Evolutionary conservation across 768 basidiomycete species (phyloP), one percentile per base, ranked within the genome.

Genomic region (Kwoniella shandongensis): DNA sequence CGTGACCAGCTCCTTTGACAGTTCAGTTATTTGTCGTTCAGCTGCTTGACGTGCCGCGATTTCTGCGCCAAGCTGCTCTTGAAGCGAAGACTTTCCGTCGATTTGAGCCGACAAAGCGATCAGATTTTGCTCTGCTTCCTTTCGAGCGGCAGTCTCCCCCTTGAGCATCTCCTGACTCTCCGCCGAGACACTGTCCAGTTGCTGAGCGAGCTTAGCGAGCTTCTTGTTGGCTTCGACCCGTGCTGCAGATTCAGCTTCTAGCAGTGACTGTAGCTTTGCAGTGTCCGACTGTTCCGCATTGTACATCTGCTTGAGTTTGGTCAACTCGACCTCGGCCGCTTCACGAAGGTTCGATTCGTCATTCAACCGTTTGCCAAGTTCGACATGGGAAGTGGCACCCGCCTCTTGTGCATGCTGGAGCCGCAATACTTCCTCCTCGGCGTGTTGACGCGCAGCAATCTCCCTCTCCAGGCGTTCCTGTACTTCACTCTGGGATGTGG

Each of bases 11-110:
- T 59, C 51, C 17, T 22, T 15, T 5, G 44, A 41, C 0, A 54
- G 18, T 20, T 49, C 32, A 13, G 41, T 44, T 30, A 48, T 18
- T 8, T 51, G 56, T 7, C 17, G 23, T 22, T 52, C 57, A 3
- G 57, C 51, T 2, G 51, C 51, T 11, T 30, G 22, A 18, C 57
- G 57, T 18, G 51, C 57, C 8, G 44, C 36, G 1, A 17, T 48
- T 41, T 55, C 54, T 0, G 8, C n/a, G 10, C 22, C 22, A 15
- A 55, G 45, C 35, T 38, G 45, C 18, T 44, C 18, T 32, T 40
- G 26, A 11, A 54, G 10, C 18, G 17, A 27, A 15, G 41, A 30
- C 20, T 36, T 23, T 17, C 5, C 11, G 17, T 32, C 15, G 5
- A n/a, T 1, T n/a, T 45, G 26, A 11, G 32, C 11, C 5, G 41